phyloP scores from a whole-genome alignment of 331 rosid species.

The Phaseolus coccineus region DNA sequence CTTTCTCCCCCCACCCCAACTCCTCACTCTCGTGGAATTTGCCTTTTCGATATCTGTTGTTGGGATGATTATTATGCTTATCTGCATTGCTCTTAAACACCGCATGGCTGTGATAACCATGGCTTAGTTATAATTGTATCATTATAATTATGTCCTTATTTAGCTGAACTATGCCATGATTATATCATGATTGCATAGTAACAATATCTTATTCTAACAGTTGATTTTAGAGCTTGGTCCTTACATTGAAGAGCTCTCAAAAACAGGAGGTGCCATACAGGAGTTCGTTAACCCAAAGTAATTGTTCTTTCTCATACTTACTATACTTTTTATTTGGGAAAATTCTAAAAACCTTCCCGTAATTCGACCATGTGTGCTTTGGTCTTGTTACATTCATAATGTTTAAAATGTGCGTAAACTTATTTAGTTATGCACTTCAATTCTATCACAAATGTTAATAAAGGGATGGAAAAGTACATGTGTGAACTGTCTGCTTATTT shows the following conservation, averaged over 20 bases:
- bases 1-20: not conserved
- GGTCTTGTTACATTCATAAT: not conserved
- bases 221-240: slow-evolving; percentile 92
- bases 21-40: not conserved
- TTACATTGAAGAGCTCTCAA: slow-evolving; percentile 89
- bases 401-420: not conserved
- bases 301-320: slow-evolving; percentile 42
- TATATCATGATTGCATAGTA: slow-evolving; percentile 37
- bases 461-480: not conserved
- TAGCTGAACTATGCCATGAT: slow-evolving; percentile 37
- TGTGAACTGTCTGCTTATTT: not conserved
- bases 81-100: slow-evolving; percentile 33
- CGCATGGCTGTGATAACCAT: not conserved
- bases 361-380: not conserved
- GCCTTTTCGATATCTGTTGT: slow-evolving; percentile 20
- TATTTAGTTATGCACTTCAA: not conserved
- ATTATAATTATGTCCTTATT: not conserved
- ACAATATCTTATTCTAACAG: slow-evolving; percentile 56
- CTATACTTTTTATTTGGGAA: slow-evolving; percentile 18
- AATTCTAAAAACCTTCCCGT: not conserved
- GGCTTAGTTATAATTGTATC: slow-evolving; percentile 16
- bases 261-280: slow-evolving; percentile 83
- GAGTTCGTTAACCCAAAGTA: slow-evolving; percentile 99
- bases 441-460: not conserved
- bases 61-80: slow-evolving; percentile 3